Conservation (phyloP, 495 filamentous ascomycete genomes). For the Amphirosellinia nigrospora region DNA sequence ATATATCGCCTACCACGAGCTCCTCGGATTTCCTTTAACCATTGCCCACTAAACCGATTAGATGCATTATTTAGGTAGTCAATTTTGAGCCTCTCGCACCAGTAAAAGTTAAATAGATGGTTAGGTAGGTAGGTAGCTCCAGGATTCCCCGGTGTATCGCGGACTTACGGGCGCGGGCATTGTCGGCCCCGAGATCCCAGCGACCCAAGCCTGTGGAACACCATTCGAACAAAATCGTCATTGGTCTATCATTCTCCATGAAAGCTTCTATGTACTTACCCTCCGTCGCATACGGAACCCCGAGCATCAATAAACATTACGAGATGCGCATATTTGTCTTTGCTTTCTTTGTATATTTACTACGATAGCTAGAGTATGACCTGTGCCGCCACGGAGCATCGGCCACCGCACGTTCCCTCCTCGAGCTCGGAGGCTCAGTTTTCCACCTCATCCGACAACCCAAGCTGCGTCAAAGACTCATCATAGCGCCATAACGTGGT, state of each 20-base stretch:
- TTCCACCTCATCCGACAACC: slow-evolving; percentile 17
- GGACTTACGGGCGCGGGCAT: slow-evolving; percentile 25
- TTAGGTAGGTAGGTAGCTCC: too few relatives aligned
- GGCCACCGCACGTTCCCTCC: background rate
- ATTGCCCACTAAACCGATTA: too few relatives aligned
- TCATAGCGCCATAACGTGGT: background rate
- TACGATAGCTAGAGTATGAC: background rate
- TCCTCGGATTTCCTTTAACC: background rate
- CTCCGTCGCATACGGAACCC: background rate
- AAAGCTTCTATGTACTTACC: too few relatives aligned
- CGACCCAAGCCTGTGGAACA: slow-evolving; percentile 13
- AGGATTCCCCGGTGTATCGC: background rate
- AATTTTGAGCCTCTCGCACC: too few relatives aligned
- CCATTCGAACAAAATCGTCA: slow-evolving; percentile 23
- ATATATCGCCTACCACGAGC: background rate
- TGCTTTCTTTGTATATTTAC: background rate
- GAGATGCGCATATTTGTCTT: background rate
- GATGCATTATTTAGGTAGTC: background rate
- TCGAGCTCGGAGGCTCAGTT: slow-evolving; percentile 5
- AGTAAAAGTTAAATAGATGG: background rate
- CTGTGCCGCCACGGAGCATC: background rate
- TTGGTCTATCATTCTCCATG: background rate
- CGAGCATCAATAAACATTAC: background rate
- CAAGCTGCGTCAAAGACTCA: background rate
- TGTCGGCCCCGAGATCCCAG: slow-evolving; percentile 20